Evolutionary conservation across 1,284 basidiomycete species (phyloP), one percentile per base, ranked within the genome.

Genomic region (Ganoderma multipileum): DNA sequence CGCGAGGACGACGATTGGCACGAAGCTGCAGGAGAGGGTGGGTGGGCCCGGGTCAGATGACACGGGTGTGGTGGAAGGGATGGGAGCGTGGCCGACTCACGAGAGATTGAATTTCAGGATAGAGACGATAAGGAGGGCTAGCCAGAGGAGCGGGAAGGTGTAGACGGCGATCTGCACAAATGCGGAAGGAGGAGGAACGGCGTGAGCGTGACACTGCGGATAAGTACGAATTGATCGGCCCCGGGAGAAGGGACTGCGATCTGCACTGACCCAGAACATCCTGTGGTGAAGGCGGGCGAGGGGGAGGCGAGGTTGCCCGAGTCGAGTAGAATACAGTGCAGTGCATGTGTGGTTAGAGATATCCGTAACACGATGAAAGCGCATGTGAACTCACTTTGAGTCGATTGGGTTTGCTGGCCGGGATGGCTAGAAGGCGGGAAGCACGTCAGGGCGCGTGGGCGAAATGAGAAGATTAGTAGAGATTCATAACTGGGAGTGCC

Each of bases 371-470:
- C 12, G 39, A 28, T 18, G 63, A 4, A 44, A 23, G 16, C 18
- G 36, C 63, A 75, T 28, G 65, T 70, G 62, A 47, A 81, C 90
- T 74, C 79, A 94, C 94, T 89, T 96, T 18, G 95, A 90, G 81
- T 98, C 96, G 50, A 97, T 87, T 0, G 94, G 88, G 80, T 98
- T 98, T 7, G 95, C 91, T 28, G 95, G 95, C 75, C 92, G 88
- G 44, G 95, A 93, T 54, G 96, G 95, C 96, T 98, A 71, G 16
- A 63, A 54, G 36, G 68, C 74, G 58, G 39, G 44, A 55, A 28
- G 28, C 11, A 59, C 14, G 36, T 26, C 42, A 36, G 61, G 3
- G 28, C 42, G 42, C 26, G 57, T 47, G 12, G 20, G 36, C 36
- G 41, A 59, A 62, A 52, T 41, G 18, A 68, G 39, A 64, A 39